Evolutionary conservation across 2,329 filamentous ascomycete genomes (phyloP).

Genomic region (Cytospora chrysosperma): DNA sequence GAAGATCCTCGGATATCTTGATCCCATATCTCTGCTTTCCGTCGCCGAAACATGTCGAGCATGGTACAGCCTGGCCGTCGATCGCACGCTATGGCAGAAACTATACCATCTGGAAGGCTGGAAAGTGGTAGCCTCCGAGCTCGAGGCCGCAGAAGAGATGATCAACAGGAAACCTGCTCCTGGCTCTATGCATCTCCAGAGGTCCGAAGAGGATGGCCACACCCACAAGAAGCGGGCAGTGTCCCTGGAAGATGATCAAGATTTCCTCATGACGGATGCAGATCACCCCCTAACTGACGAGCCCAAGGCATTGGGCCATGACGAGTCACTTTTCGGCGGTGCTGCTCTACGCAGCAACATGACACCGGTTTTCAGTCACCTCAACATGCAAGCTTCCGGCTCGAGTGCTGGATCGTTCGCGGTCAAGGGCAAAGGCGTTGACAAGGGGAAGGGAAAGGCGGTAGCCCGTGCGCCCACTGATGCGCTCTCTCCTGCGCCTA

Average conservation of each 20-base stretch:
- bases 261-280: slow-evolving; percentile 42
- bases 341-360: slow-evolving; percentile 23
- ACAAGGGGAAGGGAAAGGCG: slow-evolving; percentile 37
- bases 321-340: slow-evolving; percentile 30
- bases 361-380: slow-evolving; percentile 30
- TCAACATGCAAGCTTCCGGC: slow-evolving; percentile 37
- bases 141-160: slow-evolving; percentile 64
- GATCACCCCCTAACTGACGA: slow-evolving; percentile 31
- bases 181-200: slow-evolving; percentile 42
- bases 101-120: slow-evolving; percentile 86
- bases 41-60: slow-evolving; percentile 75
- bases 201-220: slow-evolving; percentile 49
- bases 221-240: slow-evolving; percentile 56
- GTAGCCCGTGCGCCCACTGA: slow-evolving; percentile 14
- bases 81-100: slow-evolving; percentile 82
- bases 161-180: slow-evolving; percentile 46
- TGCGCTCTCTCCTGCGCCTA: slow-evolving; percentile 25
- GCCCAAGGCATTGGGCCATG: slow-evolving; percentile 26
- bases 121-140: slow-evolving; percentile 66
- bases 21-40: slow-evolving; percentile 74
- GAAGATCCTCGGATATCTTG: slow-evolving; percentile 83
- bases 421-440: slow-evolving; percentile 30
- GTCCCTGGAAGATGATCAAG: slow-evolving; percentile 46
- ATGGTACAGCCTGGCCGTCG: slow-evolving; percentile 80
- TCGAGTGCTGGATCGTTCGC: slow-evolving; percentile 33